A percentile compares a stretch with the other conserved stretches of the same genome.
Conservation (phyloP, 495 filamentous ascomycete species). For the Xylaria cubensis region DNA sequence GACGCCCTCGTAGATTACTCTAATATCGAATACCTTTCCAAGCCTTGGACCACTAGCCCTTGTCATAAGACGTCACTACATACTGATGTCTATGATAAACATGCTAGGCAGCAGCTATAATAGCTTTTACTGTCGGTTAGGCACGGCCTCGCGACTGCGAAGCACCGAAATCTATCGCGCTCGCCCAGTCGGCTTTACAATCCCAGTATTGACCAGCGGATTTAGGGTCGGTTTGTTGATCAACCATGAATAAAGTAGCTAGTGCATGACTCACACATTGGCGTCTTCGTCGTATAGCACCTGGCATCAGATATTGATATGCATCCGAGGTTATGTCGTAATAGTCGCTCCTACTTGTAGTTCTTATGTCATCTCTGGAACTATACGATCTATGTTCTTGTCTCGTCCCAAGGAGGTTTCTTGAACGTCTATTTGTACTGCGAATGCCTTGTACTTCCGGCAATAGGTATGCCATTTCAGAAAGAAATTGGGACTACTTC, state of each 20-base stretch:
- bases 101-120: not conserved
- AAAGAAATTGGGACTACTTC: not conserved
- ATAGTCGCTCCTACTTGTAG: not conserved
- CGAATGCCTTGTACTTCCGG: no score
- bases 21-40: no score
- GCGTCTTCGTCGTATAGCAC: not conserved
- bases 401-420: not conserved
- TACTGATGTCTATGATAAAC: no score
- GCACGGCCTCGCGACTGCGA: not conserved
- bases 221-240: not conserved
- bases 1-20: no score
- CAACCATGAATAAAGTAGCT: not conserved
- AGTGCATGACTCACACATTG: conserved; percentile 1
- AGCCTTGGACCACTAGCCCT: no score
- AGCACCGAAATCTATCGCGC: not conserved
- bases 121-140: not conserved
- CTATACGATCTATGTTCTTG: no score
- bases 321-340: not conserved
- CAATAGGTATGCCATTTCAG: not conserved
- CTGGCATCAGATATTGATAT: not conserved
- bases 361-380: not conserved
- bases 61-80: not conserved
- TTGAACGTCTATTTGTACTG: not conserved
- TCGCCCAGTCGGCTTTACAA: not conserved
- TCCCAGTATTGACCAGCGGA: no score